These are phyloP conservation scores for Podila minutissima DNA, from an alignment of 192 early-diverging fungal species.

Conservation along the genomic window DNA sequence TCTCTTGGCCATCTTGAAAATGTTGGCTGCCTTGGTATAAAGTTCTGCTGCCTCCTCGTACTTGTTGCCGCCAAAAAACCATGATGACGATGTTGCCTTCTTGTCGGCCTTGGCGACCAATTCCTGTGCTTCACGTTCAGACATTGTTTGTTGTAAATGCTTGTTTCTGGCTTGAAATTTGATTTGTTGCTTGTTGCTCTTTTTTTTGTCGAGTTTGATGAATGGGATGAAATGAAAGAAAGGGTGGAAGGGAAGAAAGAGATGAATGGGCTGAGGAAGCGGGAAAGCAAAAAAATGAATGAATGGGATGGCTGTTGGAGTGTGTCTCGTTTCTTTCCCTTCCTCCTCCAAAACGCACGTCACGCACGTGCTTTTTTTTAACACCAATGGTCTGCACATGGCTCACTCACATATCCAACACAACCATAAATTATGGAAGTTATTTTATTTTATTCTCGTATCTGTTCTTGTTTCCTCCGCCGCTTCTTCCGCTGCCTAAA, in stretches of 20 bases:
- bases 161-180: background rate
- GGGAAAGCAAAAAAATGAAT: background rate
- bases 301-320: too few species aligned
- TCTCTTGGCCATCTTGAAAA: conserved; percentile 92
- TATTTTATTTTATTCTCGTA: too few species aligned
- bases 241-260: background rate
- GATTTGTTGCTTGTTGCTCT: background rate
- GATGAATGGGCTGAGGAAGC: background rate
- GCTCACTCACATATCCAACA: too few species aligned
- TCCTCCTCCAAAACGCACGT: too few species aligned
- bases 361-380: too few species aligned
- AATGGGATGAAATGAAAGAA: background rate
- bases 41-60: conserved; percentile 96
- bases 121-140: conserved; percentile 66
- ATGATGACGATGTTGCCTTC: conserved; percentile 67
- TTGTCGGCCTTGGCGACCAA: conserved; percentile 78
- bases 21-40: conserved; percentile 90
- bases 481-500: too few species aligned
- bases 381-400: too few species aligned
- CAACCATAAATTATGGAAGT: too few species aligned
- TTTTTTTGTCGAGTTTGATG: background rate
- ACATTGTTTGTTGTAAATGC: conserved; percentile 34
- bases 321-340: too few species aligned
- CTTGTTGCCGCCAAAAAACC: conserved; percentile 84
- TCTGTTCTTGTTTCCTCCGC: too few species aligned